phyloP scores from a whole-genome alignment of 805 yeast species.

The Candida nemodendra region DNA sequence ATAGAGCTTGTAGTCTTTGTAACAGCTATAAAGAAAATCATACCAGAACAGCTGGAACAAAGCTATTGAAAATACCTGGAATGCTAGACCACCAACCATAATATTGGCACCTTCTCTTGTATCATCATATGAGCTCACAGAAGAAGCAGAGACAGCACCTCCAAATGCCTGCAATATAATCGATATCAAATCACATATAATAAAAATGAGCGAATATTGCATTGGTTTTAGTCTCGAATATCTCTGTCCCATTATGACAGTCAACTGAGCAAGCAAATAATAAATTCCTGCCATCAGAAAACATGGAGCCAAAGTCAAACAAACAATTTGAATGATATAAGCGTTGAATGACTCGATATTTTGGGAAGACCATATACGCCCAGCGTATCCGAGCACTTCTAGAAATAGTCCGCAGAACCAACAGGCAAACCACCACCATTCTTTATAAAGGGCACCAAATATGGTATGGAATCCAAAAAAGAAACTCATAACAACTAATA shows the following conservation, averaged over 20 bases:
- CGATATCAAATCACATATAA: constrained; percentile 64
- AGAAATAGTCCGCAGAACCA: constrained; percentile 56
- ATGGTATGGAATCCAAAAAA: constrained; percentile 42
- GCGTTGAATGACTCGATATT: constrained; percentile 35
- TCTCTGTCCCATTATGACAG: constrained; percentile 58
- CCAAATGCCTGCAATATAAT: constrained; percentile 72
- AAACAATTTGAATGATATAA: constrained; percentile 63
- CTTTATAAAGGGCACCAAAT: constrained; percentile 45
- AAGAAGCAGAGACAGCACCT: constrained; percentile 66
- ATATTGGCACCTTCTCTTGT: constrained; percentile 48
- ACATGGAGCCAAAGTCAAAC: constrained; percentile 77
- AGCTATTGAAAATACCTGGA: constrained; percentile 67
- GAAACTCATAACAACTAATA: constrained; percentile 53
- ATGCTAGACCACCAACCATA: constrained; percentile 71
- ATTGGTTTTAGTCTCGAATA: constrained; percentile 55
- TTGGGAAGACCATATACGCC: constrained; percentile 50
- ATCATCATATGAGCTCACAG: constrained; percentile 28
- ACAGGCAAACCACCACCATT: constrained; percentile 67
- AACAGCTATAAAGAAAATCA: constrained; percentile 43
- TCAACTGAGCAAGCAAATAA: constrained; percentile 62
- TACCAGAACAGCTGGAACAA: constrained; percentile 49
- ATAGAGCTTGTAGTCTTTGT: constrained; percentile 18
- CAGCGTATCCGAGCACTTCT: constrained; percentile 69
- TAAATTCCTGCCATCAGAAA: constrained; percentile 83
- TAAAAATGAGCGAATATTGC: constrained; percentile 62